phyloP scores from a whole-genome alignment of 1,284 basidiomycete genomes.

The Coniferiporia sulphurascens region DNA sequence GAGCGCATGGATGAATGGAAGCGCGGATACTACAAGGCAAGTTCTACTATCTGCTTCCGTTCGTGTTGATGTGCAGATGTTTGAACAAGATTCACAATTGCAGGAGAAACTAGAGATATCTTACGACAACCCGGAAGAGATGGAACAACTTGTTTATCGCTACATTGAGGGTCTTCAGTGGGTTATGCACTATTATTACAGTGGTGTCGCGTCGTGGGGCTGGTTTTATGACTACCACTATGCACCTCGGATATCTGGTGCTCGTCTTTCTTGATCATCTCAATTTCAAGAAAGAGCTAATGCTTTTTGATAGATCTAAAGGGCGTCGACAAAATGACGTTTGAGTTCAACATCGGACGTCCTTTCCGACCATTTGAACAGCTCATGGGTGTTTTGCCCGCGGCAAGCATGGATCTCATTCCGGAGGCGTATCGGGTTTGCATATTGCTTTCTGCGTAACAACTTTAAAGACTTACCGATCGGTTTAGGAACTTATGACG shows the following conservation, averaged over 20 bases:
- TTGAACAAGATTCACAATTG: neutral
- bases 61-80: neutral
- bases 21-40: constrained; percentile 80
- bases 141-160: constrained; percentile 66
- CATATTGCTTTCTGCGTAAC: neutral
- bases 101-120: constrained; percentile 83
- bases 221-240: constrained; percentile 99
- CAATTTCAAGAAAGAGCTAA: neutral
- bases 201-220: constrained; percentile 94
- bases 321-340: constrained; percentile 73
- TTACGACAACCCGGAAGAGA: constrained; percentile 61
- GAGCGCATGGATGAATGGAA: constrained; percentile 95
- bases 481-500: constrained; percentile 79
- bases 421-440: constrained; percentile 78
- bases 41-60: constrained; percentile 21
- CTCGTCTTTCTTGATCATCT: constrained; percentile 22
- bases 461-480: neutral
- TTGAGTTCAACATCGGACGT: constrained; percentile 81
- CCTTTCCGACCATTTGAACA: constrained; percentile 97
- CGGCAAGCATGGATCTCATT: constrained; percentile 84
- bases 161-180: constrained; percentile 97
- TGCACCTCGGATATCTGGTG: constrained; percentile 89
- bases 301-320: constrained; percentile 58
- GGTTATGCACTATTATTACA: constrained; percentile 99
- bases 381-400: constrained; percentile 96